A percentile compares a stretch with the other conserved stretches of the same genome.
Conservation (phyloP, 257 asterid species). For the Nicotiana benthamiana region DNA sequence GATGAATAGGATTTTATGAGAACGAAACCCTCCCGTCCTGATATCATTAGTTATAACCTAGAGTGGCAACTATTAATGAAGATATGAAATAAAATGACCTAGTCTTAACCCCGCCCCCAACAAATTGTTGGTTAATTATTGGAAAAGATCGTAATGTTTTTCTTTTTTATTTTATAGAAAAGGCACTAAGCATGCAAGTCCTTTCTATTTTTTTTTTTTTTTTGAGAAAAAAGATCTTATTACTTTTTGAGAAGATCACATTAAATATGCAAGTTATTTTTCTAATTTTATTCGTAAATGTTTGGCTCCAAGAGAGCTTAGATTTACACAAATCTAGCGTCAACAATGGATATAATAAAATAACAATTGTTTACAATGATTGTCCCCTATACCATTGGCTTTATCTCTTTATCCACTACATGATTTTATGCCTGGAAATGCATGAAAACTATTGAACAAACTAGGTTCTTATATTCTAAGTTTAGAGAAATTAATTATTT, state of each 20-base stretch:
- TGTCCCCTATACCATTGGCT: not conserved
- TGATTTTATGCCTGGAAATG: not conserved
- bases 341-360: not conserved
- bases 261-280: not conserved
- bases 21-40: no score
- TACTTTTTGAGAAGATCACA: not conserved
- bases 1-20: no score
- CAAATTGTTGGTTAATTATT: not conserved
- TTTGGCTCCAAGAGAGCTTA: not conserved
- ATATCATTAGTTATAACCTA: no score
- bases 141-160: not conserved
- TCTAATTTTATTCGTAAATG: no score
- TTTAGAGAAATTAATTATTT: not conserved
- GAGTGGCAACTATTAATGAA: no score
- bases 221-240: no score
- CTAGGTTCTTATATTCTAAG: not conserved
- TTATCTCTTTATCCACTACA: not conserved
- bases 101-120: no score
- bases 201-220: not conserved
- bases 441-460: not conserved
- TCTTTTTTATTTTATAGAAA: no score
- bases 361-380: not conserved
- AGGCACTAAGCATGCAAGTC: not conserved
- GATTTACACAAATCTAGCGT: not conserved
- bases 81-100: no score